Conservation (phyloP, 176 grass and related monocot genomes). For the Ampelocalamus luodianensis region DNA sequence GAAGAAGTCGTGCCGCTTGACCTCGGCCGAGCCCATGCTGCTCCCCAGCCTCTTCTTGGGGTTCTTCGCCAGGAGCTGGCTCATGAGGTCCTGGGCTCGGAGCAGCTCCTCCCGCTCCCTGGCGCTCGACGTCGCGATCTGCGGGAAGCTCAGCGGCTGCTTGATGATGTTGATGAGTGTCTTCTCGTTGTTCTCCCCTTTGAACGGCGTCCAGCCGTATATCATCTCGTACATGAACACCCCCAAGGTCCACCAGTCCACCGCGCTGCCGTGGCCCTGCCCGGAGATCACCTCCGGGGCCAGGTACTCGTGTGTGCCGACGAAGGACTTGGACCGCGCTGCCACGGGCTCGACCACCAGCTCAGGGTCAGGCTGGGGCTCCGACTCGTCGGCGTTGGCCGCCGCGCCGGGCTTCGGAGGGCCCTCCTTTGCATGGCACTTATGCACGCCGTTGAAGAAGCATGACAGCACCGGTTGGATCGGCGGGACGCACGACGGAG, state of each 20-base stretch:
- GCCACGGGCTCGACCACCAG: constrained; percentile 83
- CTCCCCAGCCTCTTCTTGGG: constrained; percentile 72
- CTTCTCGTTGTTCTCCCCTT: constrained; percentile 80
- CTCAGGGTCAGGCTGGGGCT: constrained; percentile 42
- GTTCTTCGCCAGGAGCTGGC: constrained; percentile 72
- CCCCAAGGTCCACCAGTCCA: constrained; percentile 94
- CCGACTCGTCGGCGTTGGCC: neutral
- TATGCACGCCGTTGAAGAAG: constrained; percentile 66
- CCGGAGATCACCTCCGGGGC: constrained; percentile 94
- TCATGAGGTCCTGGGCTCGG: constrained; percentile 70
- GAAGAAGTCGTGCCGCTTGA: constrained; percentile 88
- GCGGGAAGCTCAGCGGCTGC: constrained; percentile 71
- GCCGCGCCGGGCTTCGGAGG: neutral
- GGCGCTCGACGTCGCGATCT: neutral
- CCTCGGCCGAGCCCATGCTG: constrained; percentile 68
- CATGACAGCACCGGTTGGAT: constrained; percentile 92
- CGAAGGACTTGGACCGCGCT: constrained; percentile 83
- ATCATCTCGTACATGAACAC: constrained; percentile 97
- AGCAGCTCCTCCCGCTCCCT: constrained; percentile 62
- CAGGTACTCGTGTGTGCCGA: constrained; percentile 97
- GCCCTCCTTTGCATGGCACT: constrained; percentile 49
- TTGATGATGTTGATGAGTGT: constrained; percentile 85
- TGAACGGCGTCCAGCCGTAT: constrained; percentile 82
- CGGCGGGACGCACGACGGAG: constrained; percentile 65
- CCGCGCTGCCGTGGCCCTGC: constrained; percentile 83